Evolutionary conservation across 1,284 basidiomycete species (phyloP).

Genomic region (Coniferiporia weirii): DNA sequence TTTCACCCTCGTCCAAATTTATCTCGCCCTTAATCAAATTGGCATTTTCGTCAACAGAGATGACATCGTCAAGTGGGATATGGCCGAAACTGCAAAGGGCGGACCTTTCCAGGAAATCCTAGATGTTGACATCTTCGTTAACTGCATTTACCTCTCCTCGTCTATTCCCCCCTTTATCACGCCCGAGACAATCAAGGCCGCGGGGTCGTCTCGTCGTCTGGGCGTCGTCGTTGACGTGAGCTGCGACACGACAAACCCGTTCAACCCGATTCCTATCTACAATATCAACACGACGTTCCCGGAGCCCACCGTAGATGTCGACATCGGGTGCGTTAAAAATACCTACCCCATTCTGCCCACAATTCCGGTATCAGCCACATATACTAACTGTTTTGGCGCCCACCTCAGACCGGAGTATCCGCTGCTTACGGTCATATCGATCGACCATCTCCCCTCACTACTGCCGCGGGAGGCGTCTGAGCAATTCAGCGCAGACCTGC

Average conservation of each 20-base stretch:
- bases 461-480: slow-evolving; percentile 95
- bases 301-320: slow-evolving; percentile 87
- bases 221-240: slow-evolving; percentile 95
- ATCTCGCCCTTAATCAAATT: slow-evolving; percentile 26
- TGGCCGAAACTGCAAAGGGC: slow-evolving; percentile 94
- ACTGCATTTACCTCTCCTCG: slow-evolving; percentile 96
- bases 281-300: slow-evolving; percentile 93
- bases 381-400: not conserved
- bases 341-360: not conserved
- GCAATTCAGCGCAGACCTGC: slow-evolving; percentile 88
- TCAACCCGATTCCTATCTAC: slow-evolving; percentile 98
- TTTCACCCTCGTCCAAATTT: not conserved
- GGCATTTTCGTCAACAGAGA: slow-evolving; percentile 48
- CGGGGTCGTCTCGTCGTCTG: slow-evolving; percentile 68
- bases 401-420: slow-evolving; percentile 49
- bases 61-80: slow-evolving; percentile 97
- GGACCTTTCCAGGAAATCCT: slow-evolving; percentile 96
- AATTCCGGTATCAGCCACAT: not conserved
- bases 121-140: slow-evolving; percentile 97
- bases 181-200: slow-evolving; percentile 64
- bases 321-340: slow-evolving; percentile 57
- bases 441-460: slow-evolving; percentile 96
- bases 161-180: slow-evolving; percentile 89
- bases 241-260: slow-evolving; percentile 98
- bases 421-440: slow-evolving; percentile 84